These are phyloP conservation scores for Pascua guehoae DNA, from an alignment of 1,284 basidiomycete species.

Conservation along the genomic window DNA sequence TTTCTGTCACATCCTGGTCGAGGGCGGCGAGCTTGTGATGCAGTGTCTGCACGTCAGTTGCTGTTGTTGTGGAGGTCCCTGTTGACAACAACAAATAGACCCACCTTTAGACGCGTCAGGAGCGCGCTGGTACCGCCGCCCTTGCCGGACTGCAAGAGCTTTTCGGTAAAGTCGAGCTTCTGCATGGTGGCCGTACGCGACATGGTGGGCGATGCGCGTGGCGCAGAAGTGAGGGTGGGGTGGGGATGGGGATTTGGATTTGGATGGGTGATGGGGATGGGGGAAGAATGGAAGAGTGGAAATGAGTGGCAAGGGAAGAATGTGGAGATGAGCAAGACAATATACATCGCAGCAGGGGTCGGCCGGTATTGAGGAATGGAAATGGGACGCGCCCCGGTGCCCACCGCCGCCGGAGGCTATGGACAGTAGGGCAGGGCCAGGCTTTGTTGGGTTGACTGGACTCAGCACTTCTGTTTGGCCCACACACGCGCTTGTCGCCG, in stretches of 20 bases:
- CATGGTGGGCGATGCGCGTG: slow-evolving; percentile 12
- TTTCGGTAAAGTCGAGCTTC: slow-evolving; percentile 68
- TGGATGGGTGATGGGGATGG: not conserved
- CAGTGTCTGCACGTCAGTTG: slow-evolving; percentile 52
- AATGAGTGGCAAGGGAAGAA: too few species aligned
- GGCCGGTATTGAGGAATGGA: too few species aligned
- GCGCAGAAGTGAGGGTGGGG: not conserved
- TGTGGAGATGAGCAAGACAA: too few species aligned
- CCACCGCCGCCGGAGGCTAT: too few species aligned
- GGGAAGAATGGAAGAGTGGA: not conserved
- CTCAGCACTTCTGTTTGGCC: too few species aligned
- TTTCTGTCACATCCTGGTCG: slow-evolving; percentile 84
- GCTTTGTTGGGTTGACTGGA: too few species aligned
- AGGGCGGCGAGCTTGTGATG: slow-evolving; percentile 75
- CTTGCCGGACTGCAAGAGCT: slow-evolving; percentile 56
- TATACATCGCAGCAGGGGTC: too few species aligned
- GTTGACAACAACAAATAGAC: too few species aligned
- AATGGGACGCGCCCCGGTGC: too few species aligned
- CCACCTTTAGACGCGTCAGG: slow-evolving; percentile 72
- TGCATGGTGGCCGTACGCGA: slow-evolving; percentile 15
- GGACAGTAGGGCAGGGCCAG: too few species aligned
- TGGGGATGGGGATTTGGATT: not conserved
- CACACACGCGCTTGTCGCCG: too few species aligned
- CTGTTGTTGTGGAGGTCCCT: not conserved
- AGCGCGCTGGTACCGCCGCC: slow-evolving; percentile 57